Evolutionary conservation across 1,139 yeast species (phyloP).

Genomic region (Arxiozyma telluris): DNA sequence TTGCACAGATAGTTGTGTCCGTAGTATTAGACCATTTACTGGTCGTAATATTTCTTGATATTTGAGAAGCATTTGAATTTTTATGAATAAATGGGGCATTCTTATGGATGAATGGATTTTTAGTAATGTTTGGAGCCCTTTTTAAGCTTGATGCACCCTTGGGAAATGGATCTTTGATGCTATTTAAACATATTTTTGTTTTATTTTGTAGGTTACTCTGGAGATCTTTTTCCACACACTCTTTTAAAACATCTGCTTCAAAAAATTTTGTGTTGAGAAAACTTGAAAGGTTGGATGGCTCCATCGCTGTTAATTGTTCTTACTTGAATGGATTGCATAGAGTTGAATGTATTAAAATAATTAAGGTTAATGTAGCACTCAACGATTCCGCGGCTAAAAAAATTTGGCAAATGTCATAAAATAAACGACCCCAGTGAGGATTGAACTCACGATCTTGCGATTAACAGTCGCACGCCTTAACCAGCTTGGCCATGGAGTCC

Average conservation of each 20-base stretch:
- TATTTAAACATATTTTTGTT: background rate
- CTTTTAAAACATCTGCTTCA: background rate
- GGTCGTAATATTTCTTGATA: background rate
- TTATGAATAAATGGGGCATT: background rate
- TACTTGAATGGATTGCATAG: background rate
- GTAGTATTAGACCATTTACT: background rate
- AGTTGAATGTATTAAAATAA: too few species aligned
- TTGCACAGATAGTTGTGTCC: constrained; percentile 7
- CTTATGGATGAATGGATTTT: background rate
- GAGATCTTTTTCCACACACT: background rate
- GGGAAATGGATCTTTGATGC: background rate
- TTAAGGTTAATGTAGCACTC: background rate
- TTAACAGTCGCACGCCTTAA: constrained; percentile 34
- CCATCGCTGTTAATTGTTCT: background rate
- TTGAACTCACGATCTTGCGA: constrained; percentile 33
- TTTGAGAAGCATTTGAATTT: background rate
- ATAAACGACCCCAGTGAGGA: constrained; percentile 31
- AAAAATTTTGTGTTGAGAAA: constrained; percentile 3
- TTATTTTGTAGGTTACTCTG: background rate
- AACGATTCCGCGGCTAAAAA: background rate
- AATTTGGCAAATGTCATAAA: too few species aligned
- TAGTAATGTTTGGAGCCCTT: background rate
- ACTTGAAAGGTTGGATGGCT: constrained; percentile 2
- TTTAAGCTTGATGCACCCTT: background rate
- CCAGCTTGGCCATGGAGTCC: constrained; percentile 33